Percentiles rank a stretch among this genome's conserved stretches.
Evolutionary conservation across 768 basidiomycete species (phyloP).

Genomic region (Chalciporus chontae): DNA sequence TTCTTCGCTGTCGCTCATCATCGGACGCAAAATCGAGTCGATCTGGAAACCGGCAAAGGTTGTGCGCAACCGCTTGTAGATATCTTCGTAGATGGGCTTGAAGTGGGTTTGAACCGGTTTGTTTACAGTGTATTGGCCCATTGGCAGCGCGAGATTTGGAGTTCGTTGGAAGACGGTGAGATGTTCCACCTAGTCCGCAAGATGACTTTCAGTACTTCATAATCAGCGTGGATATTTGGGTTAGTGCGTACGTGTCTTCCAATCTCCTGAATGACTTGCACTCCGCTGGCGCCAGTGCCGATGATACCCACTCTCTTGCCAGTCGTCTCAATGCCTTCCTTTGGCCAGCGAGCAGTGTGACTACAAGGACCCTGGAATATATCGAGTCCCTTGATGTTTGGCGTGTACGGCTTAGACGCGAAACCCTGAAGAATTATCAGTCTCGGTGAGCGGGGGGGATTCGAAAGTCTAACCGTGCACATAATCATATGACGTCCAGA

Average conservation of each 20-base stretch:
- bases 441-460: not conserved
- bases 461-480: slow-evolving; percentile 5
- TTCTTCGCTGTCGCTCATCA: slow-evolving; percentile 5
- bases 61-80: slow-evolving; percentile 1
- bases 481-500: slow-evolving; percentile 6
- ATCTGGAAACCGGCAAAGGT: not conserved
- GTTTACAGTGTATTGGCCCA: slow-evolving; percentile 3
- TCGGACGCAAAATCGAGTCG: not conserved
- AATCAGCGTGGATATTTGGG: not conserved
- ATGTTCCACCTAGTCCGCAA: slow-evolving; percentile 4
- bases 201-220: not conserved
- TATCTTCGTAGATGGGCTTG: slow-evolving; percentile 9
- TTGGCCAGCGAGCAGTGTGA: slow-evolving; percentile 13
- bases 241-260: slow-evolving; percentile 9
- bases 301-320: slow-evolving; percentile 13
- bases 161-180: slow-evolving; percentile 17
- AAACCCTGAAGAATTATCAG: not conserved
- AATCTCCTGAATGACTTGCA: slow-evolving; percentile 13
- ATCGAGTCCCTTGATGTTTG: slow-evolving; percentile 10
- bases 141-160: slow-evolving; percentile 13
- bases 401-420: slow-evolving; percentile 9
- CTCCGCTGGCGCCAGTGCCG: slow-evolving; percentile 13
- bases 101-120: slow-evolving; percentile 8
- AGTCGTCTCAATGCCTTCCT: slow-evolving; percentile 3
- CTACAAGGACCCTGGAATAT: slow-evolving; percentile 6